These are phyloP conservation scores for Trichoderma lentiforme DNA, from an alignment of 2,329 filamentous ascomycete species.

Conservation along the genomic window DNA sequence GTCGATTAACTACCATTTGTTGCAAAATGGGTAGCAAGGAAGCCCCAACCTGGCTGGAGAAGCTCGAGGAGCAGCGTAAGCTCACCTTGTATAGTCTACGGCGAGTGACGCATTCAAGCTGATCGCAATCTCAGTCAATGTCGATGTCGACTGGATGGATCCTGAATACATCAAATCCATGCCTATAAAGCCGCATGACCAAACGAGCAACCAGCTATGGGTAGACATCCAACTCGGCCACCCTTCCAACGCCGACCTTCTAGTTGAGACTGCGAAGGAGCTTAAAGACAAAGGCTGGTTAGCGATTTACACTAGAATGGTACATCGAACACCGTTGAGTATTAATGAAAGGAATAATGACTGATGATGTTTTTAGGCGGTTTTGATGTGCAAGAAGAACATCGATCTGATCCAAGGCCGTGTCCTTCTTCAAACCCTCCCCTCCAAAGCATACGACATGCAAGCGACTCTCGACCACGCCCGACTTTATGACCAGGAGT, in stretches of 20 bases:
- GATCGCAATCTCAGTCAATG: conserved; percentile 37
- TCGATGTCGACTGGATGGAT: conserved; percentile 53
- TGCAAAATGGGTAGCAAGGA: conserved; percentile 32
- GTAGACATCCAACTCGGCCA: conserved; percentile 46
- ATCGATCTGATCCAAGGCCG: conserved; percentile 37
- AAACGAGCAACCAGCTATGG: conserved; percentile 50
- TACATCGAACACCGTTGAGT: conserved; percentile 13
- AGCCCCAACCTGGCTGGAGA: conserved; percentile 39
- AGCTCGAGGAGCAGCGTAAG: conserved; percentile 41
- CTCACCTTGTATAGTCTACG: background rate
- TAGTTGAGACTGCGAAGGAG: conserved; percentile 41
- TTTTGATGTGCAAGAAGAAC: conserved; percentile 41
- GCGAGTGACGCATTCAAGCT: background rate
- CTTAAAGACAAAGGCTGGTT: conserved; percentile 45
- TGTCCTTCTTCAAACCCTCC: conserved; percentile 47
- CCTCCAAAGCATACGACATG: conserved; percentile 44
- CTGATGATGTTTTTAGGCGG: conserved; percentile 31
- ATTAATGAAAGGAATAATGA: background rate
- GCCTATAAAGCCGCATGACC: conserved; percentile 44
- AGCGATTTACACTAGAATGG: conserved; percentile 47
- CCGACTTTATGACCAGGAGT: conserved; percentile 45
- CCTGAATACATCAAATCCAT: conserved; percentile 45
- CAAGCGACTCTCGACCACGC: conserved; percentile 45
- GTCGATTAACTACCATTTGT: no score
- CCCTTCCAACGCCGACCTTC: conserved; percentile 41